These are phyloP conservation scores for Furcasterigmium furcatum DNA, from an alignment of 2,329 filamentous ascomycete genomes.

Conservation along the genomic window DNA sequence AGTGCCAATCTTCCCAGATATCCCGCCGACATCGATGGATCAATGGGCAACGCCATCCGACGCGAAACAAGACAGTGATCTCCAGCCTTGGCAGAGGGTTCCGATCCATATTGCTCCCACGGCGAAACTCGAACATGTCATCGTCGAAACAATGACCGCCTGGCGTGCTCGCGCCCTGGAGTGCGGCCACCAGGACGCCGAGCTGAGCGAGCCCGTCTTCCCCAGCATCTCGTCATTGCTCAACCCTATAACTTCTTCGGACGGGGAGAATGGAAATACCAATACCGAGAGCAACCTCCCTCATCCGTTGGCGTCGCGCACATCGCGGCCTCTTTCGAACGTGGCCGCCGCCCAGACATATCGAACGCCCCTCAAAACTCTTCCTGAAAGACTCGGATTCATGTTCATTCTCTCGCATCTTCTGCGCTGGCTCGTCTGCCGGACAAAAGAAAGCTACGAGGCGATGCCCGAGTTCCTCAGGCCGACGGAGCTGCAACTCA, in stretches of 20 bases:
- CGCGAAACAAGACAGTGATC: no score
- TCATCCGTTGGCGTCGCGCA: no score
- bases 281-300: no score
- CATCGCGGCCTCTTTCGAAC: background rate
- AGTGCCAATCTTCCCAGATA: no score
- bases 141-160: background rate
- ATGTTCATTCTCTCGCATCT: constrained; percentile 13
- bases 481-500: constrained; percentile 18
- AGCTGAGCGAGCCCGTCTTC: constrained; percentile 11
- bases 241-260: constrained; percentile 6
- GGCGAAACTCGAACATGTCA: background rate
- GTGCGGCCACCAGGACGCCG: constrained; percentile 6
- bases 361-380: background rate
- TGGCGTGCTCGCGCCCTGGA: background rate
- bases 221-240: constrained; percentile 19
- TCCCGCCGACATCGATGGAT: no score
- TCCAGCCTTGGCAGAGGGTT: no score
- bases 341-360: background rate
- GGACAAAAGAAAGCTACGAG: constrained; percentile 17
- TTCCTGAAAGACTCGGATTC: constrained; percentile 13
- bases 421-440: constrained; percentile 17
- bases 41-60: no score
- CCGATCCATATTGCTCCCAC: background rate
- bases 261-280: background rate
- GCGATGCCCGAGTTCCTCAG: constrained; percentile 16